These are phyloP conservation scores for Penicillium sp. DNA, from an alignment of 2,329 filamentous ascomycete species.

Conservation along the genomic window DNA sequence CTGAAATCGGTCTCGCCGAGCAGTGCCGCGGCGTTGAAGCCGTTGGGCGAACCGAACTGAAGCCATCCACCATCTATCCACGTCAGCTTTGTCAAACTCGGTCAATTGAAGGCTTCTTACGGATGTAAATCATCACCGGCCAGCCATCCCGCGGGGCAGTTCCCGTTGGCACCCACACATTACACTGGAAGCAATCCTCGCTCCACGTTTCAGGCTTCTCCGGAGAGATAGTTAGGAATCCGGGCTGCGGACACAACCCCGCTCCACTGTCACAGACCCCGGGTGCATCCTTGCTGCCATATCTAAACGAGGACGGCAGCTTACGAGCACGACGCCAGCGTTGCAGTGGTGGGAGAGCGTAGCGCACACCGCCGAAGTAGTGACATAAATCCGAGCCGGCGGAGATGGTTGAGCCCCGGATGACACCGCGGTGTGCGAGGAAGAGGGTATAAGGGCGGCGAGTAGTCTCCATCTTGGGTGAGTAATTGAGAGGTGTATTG, in stretches of 20 bases:
- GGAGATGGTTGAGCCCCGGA: conserved; percentile 50
- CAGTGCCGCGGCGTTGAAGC: conserved; percentile 45
- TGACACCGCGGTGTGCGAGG: conserved; percentile 44
- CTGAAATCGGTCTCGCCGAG: conserved; percentile 51
- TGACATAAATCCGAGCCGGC: conserved; percentile 41
- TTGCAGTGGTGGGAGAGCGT: conserved; percentile 52
- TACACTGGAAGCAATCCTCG: conserved; percentile 58
- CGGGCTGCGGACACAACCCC: conserved; percentile 53
- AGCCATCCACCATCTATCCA: conserved; percentile 55
- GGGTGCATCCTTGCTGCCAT: conserved; percentile 51
- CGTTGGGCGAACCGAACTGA: conserved; percentile 55
- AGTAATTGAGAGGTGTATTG: background rate
- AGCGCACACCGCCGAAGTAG: conserved; percentile 57
- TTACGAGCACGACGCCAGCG: conserved; percentile 52
- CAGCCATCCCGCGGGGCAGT: conserved; percentile 48
- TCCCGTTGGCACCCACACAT: conserved; percentile 55
- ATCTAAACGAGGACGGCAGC: conserved; percentile 50
- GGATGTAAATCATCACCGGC: conserved; percentile 60
- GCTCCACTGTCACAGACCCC: conserved; percentile 43
- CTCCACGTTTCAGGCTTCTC: conserved; percentile 35
- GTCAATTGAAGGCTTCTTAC: conserved; percentile 34
- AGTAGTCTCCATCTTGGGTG: conserved; percentile 25
- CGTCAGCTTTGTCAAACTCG: background rate
- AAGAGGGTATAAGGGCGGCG: conserved; percentile 23
- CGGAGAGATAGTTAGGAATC: conserved; percentile 26